A percentile compares a stretch with the other conserved stretches of the same genome.
Evolutionary conservation across 2,329 filamentous ascomycete genomes (phyloP).

Genomic region (Metarhizium brunneum): DNA sequence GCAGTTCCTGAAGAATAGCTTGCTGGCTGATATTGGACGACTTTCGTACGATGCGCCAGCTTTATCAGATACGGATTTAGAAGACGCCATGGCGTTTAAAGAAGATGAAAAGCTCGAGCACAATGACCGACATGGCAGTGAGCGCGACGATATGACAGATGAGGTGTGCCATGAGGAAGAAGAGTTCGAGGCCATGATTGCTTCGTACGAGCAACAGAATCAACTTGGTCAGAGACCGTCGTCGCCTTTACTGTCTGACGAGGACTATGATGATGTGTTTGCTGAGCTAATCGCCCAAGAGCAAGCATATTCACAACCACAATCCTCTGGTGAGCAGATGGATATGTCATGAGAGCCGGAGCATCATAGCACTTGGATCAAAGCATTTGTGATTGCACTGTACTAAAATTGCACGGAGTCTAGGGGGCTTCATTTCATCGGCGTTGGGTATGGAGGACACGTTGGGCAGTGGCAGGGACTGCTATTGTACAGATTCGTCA

Average conservation of each 20-base stretch:
- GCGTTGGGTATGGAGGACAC: slow-evolving; percentile 4
- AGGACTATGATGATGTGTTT: slow-evolving; percentile 57
- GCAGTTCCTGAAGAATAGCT: slow-evolving; percentile 27
- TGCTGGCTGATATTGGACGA: slow-evolving; percentile 22
- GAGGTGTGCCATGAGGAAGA: slow-evolving; percentile 39
- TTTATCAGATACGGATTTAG: slow-evolving; percentile 41
- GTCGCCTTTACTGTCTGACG: slow-evolving; percentile 36
- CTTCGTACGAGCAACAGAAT: slow-evolving; percentile 30
- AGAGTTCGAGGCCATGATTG: slow-evolving; percentile 48
- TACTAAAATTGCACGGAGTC: neutral
- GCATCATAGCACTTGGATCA: neutral
- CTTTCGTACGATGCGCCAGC: slow-evolving; percentile 25
- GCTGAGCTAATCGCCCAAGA: slow-evolving; percentile 27
- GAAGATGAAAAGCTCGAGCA: slow-evolving; percentile 9
- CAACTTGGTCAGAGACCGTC: slow-evolving; percentile 16
- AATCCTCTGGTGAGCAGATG: slow-evolving; percentile 30
- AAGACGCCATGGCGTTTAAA: slow-evolving; percentile 34
- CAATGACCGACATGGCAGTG: neutral
- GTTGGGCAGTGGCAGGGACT: neutral
- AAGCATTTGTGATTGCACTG: neutral
- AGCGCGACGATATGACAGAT: slow-evolving; percentile 33
- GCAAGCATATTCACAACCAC: slow-evolving; percentile 7
- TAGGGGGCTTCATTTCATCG: neutral
- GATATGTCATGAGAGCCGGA: slow-evolving; percentile 26
- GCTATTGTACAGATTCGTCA: slow-evolving; percentile 1